These are phyloP conservation scores for Hypoxylon lienhwacheense DNA, from an alignment of 495 filamentous ascomycete genomes.

Conservation along the genomic window DNA sequence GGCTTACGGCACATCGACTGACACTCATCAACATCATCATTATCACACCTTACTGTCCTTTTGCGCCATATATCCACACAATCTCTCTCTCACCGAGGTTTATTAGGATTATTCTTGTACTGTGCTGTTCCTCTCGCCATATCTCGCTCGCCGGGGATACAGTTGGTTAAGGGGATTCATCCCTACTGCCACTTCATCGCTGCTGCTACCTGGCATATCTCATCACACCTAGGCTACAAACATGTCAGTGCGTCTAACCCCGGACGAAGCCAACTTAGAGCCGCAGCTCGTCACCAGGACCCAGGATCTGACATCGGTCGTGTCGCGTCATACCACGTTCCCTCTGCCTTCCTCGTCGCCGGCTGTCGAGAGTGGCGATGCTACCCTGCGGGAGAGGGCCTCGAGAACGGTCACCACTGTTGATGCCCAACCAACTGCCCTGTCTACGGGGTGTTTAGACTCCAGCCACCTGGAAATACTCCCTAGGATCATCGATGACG, in stretches of 20 bases:
- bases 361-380: conserved; percentile 34
- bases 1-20: conserved; percentile 21
- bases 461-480: conserved; percentile 22
- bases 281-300: conserved; percentile 25
- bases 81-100: conserved; percentile 29
- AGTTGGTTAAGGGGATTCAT: conserved; percentile 8
- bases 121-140: conserved; percentile 16
- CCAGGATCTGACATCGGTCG: conserved; percentile 34
- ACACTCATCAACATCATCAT: conserved; percentile 29
- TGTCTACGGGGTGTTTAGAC: conserved; percentile 24
- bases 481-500: conserved; percentile 10
- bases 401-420: conserved; percentile 34
- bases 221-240: conserved; percentile 12
- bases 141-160: neutral
- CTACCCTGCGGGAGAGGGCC: conserved; percentile 35
- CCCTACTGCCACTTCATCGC: conserved; percentile 31
- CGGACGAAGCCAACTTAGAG: conserved; percentile 8
- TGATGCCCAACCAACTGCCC: conserved; percentile 40
- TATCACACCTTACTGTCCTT: conserved; percentile 29
- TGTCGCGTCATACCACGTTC: conserved; percentile 24
- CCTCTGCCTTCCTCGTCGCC: conserved; percentile 27
- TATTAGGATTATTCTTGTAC: conserved; percentile 22
- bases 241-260: conserved; percentile 19
- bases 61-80: conserved; percentile 24
- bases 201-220: conserved; percentile 16